These are phyloP conservation scores for Verticillium dahliae DNA, from an alignment of 2,329 filamentous ascomycete genomes.

Conservation along the genomic window DNA sequence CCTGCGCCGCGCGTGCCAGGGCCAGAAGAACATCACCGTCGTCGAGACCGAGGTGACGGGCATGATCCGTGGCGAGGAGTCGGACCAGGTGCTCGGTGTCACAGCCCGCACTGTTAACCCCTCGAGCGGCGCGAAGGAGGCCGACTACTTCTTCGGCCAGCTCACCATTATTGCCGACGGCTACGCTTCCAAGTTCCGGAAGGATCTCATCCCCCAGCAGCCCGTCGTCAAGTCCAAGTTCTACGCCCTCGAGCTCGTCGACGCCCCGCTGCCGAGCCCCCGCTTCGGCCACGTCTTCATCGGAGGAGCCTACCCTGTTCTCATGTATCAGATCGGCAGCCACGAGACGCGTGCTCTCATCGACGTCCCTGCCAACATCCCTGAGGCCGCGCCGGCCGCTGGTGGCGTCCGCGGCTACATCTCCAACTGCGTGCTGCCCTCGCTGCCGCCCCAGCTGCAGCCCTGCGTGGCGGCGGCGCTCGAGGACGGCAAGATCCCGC, in stretches of 20 bases:
- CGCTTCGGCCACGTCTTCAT: constrained; percentile 85
- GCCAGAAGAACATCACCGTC: constrained; percentile 77
- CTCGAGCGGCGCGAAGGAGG: constrained; percentile 44
- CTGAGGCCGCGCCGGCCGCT: constrained; percentile 63
- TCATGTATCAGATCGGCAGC: constrained; percentile 95
- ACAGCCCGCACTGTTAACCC: constrained; percentile 61
- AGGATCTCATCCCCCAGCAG: constrained; percentile 60
- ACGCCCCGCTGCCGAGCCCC: constrained; percentile 69
- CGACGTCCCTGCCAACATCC: constrained; percentile 74
- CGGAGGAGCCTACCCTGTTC: constrained; percentile 65
- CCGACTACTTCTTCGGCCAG: constrained; percentile 79
- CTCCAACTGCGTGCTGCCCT: constrained; percentile 69
- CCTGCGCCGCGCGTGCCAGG: constrained; percentile 67
- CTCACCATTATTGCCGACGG: constrained; percentile 89
- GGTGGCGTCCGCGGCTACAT: constrained; percentile 87
- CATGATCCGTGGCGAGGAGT: constrained; percentile 63
- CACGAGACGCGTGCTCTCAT: constrained; percentile 88
- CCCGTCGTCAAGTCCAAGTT: constrained; percentile 80
- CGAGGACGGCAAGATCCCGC: constrained; percentile 67
- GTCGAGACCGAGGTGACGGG: constrained; percentile 82
- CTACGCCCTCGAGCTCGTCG: constrained; percentile 87
- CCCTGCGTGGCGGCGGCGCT: constrained; percentile 72
- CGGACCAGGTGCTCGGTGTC: constrained; percentile 74
- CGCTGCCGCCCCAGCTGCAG: constrained; percentile 64
- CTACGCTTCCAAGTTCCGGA: constrained; percentile 87